Conservation (phyloP, 768 basidiomycete genomes). For the Lentinula edodes region DNA sequence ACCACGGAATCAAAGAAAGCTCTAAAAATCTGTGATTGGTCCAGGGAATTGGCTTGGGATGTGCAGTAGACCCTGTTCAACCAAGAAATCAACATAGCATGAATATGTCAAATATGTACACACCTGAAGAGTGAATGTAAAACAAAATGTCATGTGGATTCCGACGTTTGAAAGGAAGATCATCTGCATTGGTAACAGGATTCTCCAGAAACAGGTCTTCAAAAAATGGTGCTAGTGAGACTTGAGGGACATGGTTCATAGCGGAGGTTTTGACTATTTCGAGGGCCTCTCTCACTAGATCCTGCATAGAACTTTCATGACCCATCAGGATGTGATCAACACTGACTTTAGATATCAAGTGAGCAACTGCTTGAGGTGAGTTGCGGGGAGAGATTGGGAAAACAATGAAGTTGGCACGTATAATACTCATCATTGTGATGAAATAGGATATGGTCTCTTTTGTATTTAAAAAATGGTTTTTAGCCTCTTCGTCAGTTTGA, state of each 20-base stretch:
- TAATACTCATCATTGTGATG: slow-evolving; percentile 15
- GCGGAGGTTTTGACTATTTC: slow-evolving; percentile 14
- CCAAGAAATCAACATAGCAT: no score
- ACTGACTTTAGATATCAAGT: slow-evolving; percentile 19
- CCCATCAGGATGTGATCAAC: slow-evolving; percentile 21
- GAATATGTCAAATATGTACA: no score
- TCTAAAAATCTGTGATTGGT: slow-evolving; percentile 10
- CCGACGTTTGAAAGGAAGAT: no score
- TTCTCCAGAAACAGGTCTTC: no score
- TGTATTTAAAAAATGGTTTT: no score
- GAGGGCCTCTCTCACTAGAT: slow-evolving; percentile 14
- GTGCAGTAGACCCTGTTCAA: no score
- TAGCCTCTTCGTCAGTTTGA: no score
- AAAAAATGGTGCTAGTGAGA: no score
- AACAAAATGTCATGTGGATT: no score
- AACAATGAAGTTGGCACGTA: slow-evolving; percentile 16
- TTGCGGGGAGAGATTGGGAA: slow-evolving; percentile 22
- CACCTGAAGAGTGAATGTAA: no score
- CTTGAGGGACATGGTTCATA: no score
- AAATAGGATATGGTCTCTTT: slow-evolving; percentile 28
- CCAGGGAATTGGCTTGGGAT: neutral
- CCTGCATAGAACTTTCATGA: slow-evolving; percentile 17
- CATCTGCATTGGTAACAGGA: no score
- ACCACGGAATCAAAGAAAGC: slow-evolving; percentile 11
- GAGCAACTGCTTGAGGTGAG: slow-evolving; percentile 23